Base-by-base conservation (phyloP, 2,329 filamentous ascomycete genomes). In the Fulvia fulva region DNA sequence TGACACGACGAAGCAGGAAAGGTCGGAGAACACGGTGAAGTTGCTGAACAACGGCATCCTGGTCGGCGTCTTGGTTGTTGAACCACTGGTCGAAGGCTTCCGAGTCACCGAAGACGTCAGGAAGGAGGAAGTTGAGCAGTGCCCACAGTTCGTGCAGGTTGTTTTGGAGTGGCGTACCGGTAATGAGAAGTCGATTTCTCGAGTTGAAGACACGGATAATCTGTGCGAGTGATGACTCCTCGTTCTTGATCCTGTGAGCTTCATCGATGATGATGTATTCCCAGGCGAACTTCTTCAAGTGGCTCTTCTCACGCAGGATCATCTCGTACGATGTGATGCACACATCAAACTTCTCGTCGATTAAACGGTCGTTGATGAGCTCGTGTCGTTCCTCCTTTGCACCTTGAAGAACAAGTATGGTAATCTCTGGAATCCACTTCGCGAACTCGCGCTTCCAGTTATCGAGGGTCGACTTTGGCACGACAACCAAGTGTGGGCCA, bases 191-290 rank as follows among this genome's bases (percentile, higher is more conserved):
- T 53, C 94, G 88, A 73, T 97, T 97, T 71, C 94, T 86, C 5
- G 94, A 99, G 76, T 92, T 90, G 80, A 99, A 99, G 54, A 97
- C 80, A 66, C 94, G 90, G 64, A 99, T 96, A 65, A 97, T 95
- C 71, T 97, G 93, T 2, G 94, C 92, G 2, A 99, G 81, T 0
- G 94, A 97, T 0, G 94, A 99, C 74, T 97, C 91, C 73, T 99
- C 94, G 75, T 99, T 99, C 80, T 99, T 99, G 83, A 99, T 99
- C 60, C 94, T 91, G 75, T 99, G 94, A 1, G 94, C 87, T 71
- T 99, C 94, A 69, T 99, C 94, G 64, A 99, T 96, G 67, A 99
- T 96, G 75, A 99, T 99, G 76, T 99, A 99, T 74, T 99, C 93
- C 94, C 94, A 99, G 0, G 94, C 92, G 73, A 99, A 96, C 75